Evolutionary conservation across 768 basidiomycete genomes (phyloP).

Genomic region (Rhodotorula diobovata): DNA sequence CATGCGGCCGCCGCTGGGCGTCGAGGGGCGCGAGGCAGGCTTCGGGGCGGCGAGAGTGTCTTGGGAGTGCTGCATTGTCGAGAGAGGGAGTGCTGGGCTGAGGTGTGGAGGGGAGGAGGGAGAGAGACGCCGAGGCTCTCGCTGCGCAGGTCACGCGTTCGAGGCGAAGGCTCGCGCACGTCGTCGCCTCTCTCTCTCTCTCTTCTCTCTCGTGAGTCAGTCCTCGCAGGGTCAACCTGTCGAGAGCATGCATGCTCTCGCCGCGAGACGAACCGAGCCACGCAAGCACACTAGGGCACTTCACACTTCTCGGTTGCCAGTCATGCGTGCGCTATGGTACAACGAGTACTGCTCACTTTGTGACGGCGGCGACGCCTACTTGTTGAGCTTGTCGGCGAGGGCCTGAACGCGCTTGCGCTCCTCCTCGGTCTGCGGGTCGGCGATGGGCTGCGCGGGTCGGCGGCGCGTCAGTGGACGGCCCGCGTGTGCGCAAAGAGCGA

Average conservation of each 20-base stretch:
- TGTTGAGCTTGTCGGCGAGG: constrained; percentile 12
- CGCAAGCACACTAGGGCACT: background rate
- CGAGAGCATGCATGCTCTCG: too few species aligned
- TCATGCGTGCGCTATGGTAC: too few species aligned
- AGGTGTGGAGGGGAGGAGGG: background rate
- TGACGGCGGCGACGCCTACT: background rate
- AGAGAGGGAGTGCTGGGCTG: background rate
- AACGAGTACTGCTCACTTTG: too few species aligned
- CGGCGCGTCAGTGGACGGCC: background rate
- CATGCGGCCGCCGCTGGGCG: background rate
- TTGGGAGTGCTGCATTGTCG: background rate
- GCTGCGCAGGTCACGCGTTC: background rate
- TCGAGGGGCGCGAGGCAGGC: background rate
- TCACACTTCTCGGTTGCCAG: background rate
- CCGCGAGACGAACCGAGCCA: too few species aligned
- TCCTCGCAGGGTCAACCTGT: too few species aligned
- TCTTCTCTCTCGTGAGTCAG: background rate
- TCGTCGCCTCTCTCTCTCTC: background rate
- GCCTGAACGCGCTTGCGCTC: constrained; percentile 5
- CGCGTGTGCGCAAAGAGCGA: background rate
- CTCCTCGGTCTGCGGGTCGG: constrained; percentile 5
- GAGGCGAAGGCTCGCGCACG: background rate
- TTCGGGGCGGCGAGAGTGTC: background rate
- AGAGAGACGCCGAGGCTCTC: background rate
- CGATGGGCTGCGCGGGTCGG: background rate